phyloP scores from a whole-genome alignment of 495 filamentous ascomycete species.

The Penicillium steckii region DNA sequence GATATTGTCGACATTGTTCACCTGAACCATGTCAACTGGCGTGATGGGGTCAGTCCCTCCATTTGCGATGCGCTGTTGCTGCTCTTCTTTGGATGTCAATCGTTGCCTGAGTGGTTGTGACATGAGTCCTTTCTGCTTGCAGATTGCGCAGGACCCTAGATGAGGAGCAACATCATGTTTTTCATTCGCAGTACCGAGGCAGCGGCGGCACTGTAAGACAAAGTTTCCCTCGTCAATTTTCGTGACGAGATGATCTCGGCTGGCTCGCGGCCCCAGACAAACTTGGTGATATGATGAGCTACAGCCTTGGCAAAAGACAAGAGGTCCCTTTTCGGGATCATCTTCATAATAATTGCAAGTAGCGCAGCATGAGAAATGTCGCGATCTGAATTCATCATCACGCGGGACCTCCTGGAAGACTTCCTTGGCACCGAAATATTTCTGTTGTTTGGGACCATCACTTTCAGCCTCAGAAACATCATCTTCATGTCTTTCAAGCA shows the following conservation, averaged over 20 bases:
- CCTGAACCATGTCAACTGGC: slow-evolving; percentile 52
- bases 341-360: slow-evolving; percentile 59
- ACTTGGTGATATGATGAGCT: slow-evolving; percentile 73
- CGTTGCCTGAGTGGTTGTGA: slow-evolving; percentile 68
- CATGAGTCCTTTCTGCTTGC: slow-evolving; percentile 58
- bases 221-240: slow-evolving; percentile 76
- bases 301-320: slow-evolving; percentile 92
- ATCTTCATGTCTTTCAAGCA: slow-evolving; percentile 66
- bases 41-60: slow-evolving; percentile 74
- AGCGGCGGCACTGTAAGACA: slow-evolving; percentile 87
- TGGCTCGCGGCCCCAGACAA: slow-evolving; percentile 73
- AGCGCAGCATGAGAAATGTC: slow-evolving; percentile 71
- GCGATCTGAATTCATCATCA: slow-evolving; percentile 59
- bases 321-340: slow-evolving; percentile 53
- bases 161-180: slow-evolving; percentile 70
- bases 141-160: slow-evolving; percentile 67
- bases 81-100: slow-evolving; percentile 75
- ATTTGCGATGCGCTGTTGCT: slow-evolving; percentile 74
- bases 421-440: slow-evolving; percentile 62
- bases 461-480: slow-evolving; percentile 61
- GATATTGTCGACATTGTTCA: slow-evolving; percentile 74
- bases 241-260: slow-evolving; percentile 88
- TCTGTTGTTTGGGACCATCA: slow-evolving; percentile 48
- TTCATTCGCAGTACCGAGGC: slow-evolving; percentile 61
- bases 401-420: slow-evolving; percentile 55